These are phyloP conservation scores for Sclerotinia sclerotiorum DNA, from an alignment of 2,329 filamentous ascomycete species.

Conservation along the genomic window DNA sequence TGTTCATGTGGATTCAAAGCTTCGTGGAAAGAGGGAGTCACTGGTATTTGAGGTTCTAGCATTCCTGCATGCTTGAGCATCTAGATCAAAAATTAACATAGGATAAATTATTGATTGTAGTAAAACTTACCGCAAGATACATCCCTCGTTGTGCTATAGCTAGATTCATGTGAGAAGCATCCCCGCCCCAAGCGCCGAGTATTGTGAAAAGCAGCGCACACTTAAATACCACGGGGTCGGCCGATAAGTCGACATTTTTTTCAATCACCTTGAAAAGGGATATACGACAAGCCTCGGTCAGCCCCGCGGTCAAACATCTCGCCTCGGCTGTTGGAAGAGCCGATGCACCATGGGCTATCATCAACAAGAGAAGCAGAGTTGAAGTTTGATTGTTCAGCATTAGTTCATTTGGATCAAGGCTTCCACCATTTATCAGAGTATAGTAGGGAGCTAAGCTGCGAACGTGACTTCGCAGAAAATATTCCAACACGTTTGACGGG, in stretches of 20 bases:
- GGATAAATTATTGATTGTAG: background rate
- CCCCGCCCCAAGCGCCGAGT: constrained; percentile 70
- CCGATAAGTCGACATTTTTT: constrained; percentile 67
- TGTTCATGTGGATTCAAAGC: constrained; percentile 49
- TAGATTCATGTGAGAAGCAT: constrained; percentile 78
- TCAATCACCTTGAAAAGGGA: constrained; percentile 71
- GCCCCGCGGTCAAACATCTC: constrained; percentile 62
- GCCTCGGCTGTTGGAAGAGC: constrained; percentile 65
- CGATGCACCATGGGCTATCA: constrained; percentile 70
- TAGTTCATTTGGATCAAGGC: constrained; percentile 66
- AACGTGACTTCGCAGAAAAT: constrained; percentile 65
- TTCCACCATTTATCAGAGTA: constrained; percentile 58
- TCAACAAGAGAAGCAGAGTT: constrained; percentile 65
- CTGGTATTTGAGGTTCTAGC: constrained; percentile 53
- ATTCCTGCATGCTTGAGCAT: constrained; percentile 71
- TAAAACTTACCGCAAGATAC: constrained; percentile 59
- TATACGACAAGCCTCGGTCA: constrained; percentile 70
- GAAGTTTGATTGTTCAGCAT: constrained; percentile 66
- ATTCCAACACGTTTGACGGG: constrained; percentile 64
- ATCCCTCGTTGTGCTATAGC: constrained; percentile 72
- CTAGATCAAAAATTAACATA: constrained; percentile 37
- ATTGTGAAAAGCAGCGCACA: constrained; percentile 67
- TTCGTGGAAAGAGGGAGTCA: constrained; percentile 46
- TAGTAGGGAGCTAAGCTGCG: constrained; percentile 67
- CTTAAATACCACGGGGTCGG: constrained; percentile 62